Conservation (phyloP, 75 land plant species). For the Ceratopteris richardii region DNA sequence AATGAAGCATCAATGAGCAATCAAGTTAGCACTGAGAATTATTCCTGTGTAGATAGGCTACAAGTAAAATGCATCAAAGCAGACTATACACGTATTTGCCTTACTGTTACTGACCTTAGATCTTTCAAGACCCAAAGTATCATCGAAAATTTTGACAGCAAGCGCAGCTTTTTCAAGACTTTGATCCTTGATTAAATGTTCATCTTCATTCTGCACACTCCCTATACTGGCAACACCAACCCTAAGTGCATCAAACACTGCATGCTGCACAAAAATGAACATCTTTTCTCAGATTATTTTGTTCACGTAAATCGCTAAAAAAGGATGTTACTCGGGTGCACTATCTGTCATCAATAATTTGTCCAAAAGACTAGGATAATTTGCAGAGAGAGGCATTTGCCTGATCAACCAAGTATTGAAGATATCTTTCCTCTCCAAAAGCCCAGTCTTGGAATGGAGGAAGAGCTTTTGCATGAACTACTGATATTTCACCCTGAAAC, state of each 20-base stretch:
- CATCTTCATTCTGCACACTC: not conserved
- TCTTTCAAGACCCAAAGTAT: slow-evolving; percentile 26
- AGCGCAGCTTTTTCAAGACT: slow-evolving; percentile 6
- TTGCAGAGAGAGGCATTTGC: slow-evolving; percentile 8
- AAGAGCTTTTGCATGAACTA: slow-evolving; percentile 26
- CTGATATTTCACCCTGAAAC: slow-evolving; percentile 33
- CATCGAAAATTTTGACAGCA: slow-evolving; percentile 25
- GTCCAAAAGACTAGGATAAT: too few relatives aligned
- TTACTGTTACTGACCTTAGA: slow-evolving; percentile 21
- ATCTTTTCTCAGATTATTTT: too few relatives aligned
- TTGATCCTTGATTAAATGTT: not conserved
- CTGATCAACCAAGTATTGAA: slow-evolving; percentile 43
- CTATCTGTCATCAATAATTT: too few relatives aligned
- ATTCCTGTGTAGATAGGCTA: too few relatives aligned
- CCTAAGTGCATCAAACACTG: slow-evolving; percentile 21
- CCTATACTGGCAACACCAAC: slow-evolving; percentile 16
- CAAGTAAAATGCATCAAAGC: too few relatives aligned
- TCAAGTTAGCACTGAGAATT: too few relatives aligned
- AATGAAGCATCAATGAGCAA: too few relatives aligned
- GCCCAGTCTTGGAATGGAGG: slow-evolving; percentile 41
- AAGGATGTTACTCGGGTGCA: too few relatives aligned
- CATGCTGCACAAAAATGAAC: slow-evolving; percentile 17
- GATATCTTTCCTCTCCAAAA: slow-evolving; percentile 26
- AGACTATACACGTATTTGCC: too few relatives aligned
- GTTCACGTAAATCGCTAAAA: too few relatives aligned